These are phyloP conservation scores for Cryphonectria nitschkei DNA, from an alignment of 2,329 filamentous ascomycete genomes.

Conservation along the genomic window DNA sequence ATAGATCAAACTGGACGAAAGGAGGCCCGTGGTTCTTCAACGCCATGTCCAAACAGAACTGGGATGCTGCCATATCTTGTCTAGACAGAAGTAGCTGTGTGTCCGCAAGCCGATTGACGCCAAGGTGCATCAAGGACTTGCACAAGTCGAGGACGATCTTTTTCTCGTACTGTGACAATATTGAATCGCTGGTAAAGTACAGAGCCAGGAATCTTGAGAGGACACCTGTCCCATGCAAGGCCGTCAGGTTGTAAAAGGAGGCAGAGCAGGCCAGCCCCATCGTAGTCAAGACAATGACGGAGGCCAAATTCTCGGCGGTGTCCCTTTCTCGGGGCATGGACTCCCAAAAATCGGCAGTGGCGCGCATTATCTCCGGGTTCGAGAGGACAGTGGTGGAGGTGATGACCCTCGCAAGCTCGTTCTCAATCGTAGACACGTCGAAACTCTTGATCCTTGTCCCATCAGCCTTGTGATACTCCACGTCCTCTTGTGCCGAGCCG, in stretches of 20 bases:
- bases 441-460: slow-evolving; percentile 15
- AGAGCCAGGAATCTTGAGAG: slow-evolving; percentile 68
- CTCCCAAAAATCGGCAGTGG: slow-evolving; percentile 67
- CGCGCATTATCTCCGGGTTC: slow-evolving; percentile 66
- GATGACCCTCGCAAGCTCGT: slow-evolving; percentile 52
- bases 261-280: slow-evolving; percentile 60
- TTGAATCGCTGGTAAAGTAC: slow-evolving; percentile 57
- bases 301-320: slow-evolving; percentile 53
- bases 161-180: slow-evolving; percentile 59
- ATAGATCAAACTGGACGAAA: slow-evolving; percentile 93
- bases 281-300: slow-evolving; percentile 68
- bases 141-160: slow-evolving; percentile 68
- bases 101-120: slow-evolving; percentile 80
- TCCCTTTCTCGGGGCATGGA: slow-evolving; percentile 57
- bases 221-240: slow-evolving; percentile 73
- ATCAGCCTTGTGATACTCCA: slow-evolving; percentile 13
- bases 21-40: slow-evolving; percentile 76
- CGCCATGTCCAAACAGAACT: slow-evolving; percentile 75
- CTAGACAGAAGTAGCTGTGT: slow-evolving; percentile 71
- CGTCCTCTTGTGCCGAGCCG: slow-evolving; percentile 5
- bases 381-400: slow-evolving; percentile 55
- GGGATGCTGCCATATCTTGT: slow-evolving; percentile 57
- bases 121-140: slow-evolving; percentile 70
- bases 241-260: slow-evolving; percentile 71
- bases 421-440: slow-evolving; percentile 38